Evolutionary conservation across 1,284 basidiomycete species (phyloP), one percentile per base, ranked within the genome.

Genomic region (Schizophyllum commune): DNA sequence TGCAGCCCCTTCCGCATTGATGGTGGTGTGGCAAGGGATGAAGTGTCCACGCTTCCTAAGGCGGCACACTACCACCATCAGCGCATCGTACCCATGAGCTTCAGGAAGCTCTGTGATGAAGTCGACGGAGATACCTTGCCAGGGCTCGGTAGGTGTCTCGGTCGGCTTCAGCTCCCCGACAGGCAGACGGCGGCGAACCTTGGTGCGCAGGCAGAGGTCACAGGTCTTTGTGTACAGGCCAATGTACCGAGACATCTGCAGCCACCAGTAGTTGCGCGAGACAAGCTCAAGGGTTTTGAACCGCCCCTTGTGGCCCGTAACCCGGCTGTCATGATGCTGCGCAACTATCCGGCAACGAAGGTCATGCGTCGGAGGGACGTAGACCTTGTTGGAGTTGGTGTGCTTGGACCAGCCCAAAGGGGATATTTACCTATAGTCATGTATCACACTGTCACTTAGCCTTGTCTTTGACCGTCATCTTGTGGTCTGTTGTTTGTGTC

Each of bases 211-310:
- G 60, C 81, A 83, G 0, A 59, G 65, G 1, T 70, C 63, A 61
- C 81, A 83, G 0, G 70, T 70, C 1, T 67, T 57, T 0, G 78
- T 68, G 61, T 82, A 83, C 0, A 63, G 57, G 0, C 52, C 55
- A 0, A 76, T 63, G 52, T 73, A 69, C 0, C 59, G 60, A 0
- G 61, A 57, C 19, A 83, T 68, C 0, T 63, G 19, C 0, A 75
- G 79, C 81, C 82, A 83, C 72, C 72, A 79, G 62, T 76, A 82
- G 58, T 75, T 68, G 1, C 68, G 32, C 1, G 64, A 59, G 0
- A 80, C 65, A 0, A 78, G 61, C 61, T 78, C 70, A 0, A 68
- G 51, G 0, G 76, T 83, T 60, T 75, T 77, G 1, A 60, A 65
- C 2, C 66, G 60, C 0, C 83, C 81, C 0, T 71, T 76, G 64